phyloP scores from a whole-genome alignment of 768 basidiomycete genomes.

The Podaxis pistillaris region DNA sequence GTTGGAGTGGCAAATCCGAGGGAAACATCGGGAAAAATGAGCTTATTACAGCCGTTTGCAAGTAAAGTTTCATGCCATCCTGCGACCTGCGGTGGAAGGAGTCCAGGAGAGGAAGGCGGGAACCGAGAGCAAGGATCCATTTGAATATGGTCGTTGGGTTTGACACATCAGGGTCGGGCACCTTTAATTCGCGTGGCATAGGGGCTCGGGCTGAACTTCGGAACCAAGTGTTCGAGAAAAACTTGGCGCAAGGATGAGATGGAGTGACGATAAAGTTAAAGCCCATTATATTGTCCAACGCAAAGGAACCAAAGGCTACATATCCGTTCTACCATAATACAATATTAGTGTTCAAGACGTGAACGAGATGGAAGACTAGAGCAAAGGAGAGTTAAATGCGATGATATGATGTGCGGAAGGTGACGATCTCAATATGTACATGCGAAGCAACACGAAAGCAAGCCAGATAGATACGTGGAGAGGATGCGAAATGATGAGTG shows the following conservation, averaged over 20 bases:
- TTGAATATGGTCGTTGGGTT: neutral
- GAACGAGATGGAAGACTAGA: neutral
- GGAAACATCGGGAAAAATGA: neutral
- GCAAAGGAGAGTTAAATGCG: neutral
- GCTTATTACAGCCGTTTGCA: neutral
- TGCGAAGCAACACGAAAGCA: conserved; percentile 4
- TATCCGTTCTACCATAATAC: conserved; percentile 5
- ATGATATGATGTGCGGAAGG: conserved; percentile 1
- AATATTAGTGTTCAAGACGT: conserved; percentile 5
- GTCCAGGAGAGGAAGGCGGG: neutral
- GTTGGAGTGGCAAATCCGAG: neutral
- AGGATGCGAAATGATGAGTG: neutral
- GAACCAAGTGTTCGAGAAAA: neutral
- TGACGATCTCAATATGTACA: conserved; percentile 5
- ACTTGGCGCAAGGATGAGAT: no score
- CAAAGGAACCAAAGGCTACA: conserved; percentile 2
- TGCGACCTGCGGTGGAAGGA: neutral
- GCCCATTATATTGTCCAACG: neutral
- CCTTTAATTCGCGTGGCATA: conserved; percentile 14
- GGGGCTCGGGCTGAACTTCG: neutral
- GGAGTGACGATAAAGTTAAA: neutral
- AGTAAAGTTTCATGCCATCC: neutral
- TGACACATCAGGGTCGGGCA: neutral
- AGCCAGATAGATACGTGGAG: neutral
- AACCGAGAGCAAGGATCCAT: neutral